These are phyloP conservation scores for Jatropha multifida DNA, from an alignment of 441 rosid genomes.

Conservation along the genomic window DNA sequence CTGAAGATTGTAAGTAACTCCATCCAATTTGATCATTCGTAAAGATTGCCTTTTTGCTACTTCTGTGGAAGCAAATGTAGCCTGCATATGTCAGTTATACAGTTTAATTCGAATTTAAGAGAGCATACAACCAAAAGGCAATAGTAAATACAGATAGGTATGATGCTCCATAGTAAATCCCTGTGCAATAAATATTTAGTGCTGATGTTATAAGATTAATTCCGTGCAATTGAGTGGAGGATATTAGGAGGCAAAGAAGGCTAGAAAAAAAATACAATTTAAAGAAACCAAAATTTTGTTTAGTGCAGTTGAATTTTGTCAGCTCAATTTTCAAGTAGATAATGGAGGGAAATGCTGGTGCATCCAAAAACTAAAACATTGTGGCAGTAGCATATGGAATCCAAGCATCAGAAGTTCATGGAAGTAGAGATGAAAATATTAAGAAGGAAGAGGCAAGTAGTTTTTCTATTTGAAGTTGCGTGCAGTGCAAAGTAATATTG, in stretches of 20 bases:
- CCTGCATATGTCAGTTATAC: slow-evolving; percentile 30
- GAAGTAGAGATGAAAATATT: neutral
- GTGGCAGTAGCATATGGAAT: neutral
- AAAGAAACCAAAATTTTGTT: neutral
- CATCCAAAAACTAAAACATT: neutral
- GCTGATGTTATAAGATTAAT: neutral
- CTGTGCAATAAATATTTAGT: neutral
- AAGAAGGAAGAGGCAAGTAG: neutral
- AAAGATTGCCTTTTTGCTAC: slow-evolving; percentile 19
- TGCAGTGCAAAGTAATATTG: neutral
- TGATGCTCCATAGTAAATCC: neutral
- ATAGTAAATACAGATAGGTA: neutral
- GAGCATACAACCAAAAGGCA: slow-evolving; percentile 8
- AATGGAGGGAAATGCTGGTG: neutral
- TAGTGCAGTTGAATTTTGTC: neutral
- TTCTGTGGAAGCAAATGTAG: slow-evolving; percentile 31
- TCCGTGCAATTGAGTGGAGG: neutral
- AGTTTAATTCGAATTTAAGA: slow-evolving; percentile 4
- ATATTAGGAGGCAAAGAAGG: neutral
- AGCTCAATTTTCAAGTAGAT: neutral
- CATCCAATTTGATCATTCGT: slow-evolving; percentile 36
- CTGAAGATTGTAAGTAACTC: slow-evolving; percentile 41
- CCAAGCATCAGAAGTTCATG: neutral
- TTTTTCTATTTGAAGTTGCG: neutral
- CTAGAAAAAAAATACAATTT: neutral